Evolutionary conservation across 1,139 yeast genomes (phyloP), one percentile per base, ranked within the genome.

Genomic region (Yamadazyma pseudoaaseri): DNA sequence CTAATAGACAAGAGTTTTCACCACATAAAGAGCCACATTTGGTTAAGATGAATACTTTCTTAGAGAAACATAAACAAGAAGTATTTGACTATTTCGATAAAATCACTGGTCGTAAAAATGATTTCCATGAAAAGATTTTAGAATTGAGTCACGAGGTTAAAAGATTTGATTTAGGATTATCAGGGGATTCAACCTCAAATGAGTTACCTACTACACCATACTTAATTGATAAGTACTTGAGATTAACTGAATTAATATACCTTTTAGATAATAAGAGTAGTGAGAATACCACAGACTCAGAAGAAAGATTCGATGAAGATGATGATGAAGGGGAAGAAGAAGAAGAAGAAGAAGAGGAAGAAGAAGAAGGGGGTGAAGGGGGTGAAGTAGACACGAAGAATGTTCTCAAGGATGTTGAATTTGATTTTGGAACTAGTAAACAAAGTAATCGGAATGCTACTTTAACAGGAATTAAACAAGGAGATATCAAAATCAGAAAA

Each of bases 1-100:
- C 96, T 2, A 90, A 85, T 46, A 62, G 95, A 30, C 79, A 81
- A 25, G 62, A 63, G 31, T 87, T 92, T 56, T 87, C 66, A 20
- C 82, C 53, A 43, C 86, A 75, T 34, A 90, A 89, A 52, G 97
- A 90, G 51, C 87, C 94, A 0, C 87, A 83, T 66, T 67, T 92
- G 62, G 69, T 76, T 18, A 69, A 65, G 21, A 72, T 90, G 78
- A 90, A 90, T 54, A 55, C 51, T 3, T 89, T 90, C 47, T 69
- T 90, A 29, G 66, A 69, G 2, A 63, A 62, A 13, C 82, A 84
- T 49, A 71, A 71, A 37, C 58, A 51, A 0, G 87, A 86, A 44
- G 62, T 90, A 10, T 52, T 66, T 20, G 79, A 76, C 24, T 90
- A 86, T 57, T 76, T 83, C 48, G 87, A 81, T 48, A 77, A 76